Evolutionary conservation across 192 early-diverging fungal genomes (phyloP), one percentile per base, ranked within the genome.

Genomic region (Neocallimastix lanati): DNA sequence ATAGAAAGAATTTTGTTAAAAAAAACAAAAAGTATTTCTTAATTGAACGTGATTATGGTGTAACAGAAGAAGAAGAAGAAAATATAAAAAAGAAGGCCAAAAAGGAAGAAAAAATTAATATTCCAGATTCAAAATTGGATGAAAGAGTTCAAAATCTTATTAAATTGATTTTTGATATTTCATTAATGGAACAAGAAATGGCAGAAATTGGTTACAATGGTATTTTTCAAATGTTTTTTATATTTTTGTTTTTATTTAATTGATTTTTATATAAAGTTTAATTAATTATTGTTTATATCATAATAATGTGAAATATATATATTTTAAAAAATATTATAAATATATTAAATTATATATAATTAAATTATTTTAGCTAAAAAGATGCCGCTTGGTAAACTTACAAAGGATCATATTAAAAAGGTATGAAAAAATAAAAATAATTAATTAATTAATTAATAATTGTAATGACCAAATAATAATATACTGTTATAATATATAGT

Each of bases 371-470:
- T 21, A 82, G 84, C 91, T 35, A 86, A 90, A 30, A 93, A 92
- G 82, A 86, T 94, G 85, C 93, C 93, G 11, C 83, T 94, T 11
- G 93, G 93, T 33, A 91, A 94, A 80, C 84, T 94, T 11, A 90
- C 88, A 33, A 90, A 92, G 79, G 80, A 79, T 0, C 88, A 86
- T 14, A 88, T 94, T 76, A 82, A 88, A 28, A 81, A 87, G 82
- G 86, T 77, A 28, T 21, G 9, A n/a, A 37, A 27, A n/a, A 9
- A 58, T n/a, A 58, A 27, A 11, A 33, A 33, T 33, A 33, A 33
- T 6, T 33, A 33, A n/a, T n/a, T n/a, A n/a, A n/a, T n/a, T n/a
- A n/a, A n/a, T n/a, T n/a, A n/a, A n/a, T n/a, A n/a, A n/a, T n/a
- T n/a, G n/a, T n/a, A n/a, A n/a, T n/a, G n/a, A n/a, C n/a, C n/a